phyloP scores from a whole-genome alignment of 164 flowering plant genomes.

The Amborella trichopoda region DNA sequence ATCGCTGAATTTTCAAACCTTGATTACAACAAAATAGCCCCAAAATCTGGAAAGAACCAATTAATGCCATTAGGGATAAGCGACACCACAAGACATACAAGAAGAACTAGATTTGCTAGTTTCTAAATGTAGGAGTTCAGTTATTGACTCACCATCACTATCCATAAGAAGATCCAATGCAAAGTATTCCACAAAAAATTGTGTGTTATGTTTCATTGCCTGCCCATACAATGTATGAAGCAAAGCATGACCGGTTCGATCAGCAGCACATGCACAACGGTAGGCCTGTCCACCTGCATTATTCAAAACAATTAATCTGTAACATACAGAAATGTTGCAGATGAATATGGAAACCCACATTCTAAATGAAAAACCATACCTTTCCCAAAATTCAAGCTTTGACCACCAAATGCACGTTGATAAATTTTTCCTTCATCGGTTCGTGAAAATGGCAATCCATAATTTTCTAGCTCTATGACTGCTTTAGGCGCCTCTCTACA shows the following conservation, averaged over 20 bases:
- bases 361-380: slow-evolving; percentile 30
- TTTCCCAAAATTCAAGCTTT: slow-evolving; percentile 91
- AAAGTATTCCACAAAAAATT: slow-evolving; percentile 94
- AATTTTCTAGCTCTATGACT: slow-evolving; percentile 95
- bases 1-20: no score
- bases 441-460: slow-evolving; percentile 96
- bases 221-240: slow-evolving; percentile 95
- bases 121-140: no score
- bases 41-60: no score
- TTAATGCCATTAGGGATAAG: no score
- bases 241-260: slow-evolving; percentile 95
- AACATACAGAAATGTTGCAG: slow-evolving; percentile 2
- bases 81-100: no score
- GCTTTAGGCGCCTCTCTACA: slow-evolving; percentile 99
- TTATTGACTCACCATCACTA: slow-evolving; percentile 53
- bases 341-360: neutral
- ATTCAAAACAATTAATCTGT: slow-evolving; percentile 3
- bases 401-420: slow-evolving; percentile 99
- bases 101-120: no score
- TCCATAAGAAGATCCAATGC: slow-evolving; percentile 90
- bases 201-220: slow-evolving; percentile 97
- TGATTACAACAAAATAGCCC: no score
- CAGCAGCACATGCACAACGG: slow-evolving; percentile 99
- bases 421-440: slow-evolving; percentile 97
- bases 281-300: slow-evolving; percentile 95